A percentile compares a stretch with the other conserved stretches of the same genome.
These are phyloP conservation scores for Penicillium sp. DNA, from an alignment of 2,329 filamentous ascomycete species.

Conservation along the genomic window DNA sequence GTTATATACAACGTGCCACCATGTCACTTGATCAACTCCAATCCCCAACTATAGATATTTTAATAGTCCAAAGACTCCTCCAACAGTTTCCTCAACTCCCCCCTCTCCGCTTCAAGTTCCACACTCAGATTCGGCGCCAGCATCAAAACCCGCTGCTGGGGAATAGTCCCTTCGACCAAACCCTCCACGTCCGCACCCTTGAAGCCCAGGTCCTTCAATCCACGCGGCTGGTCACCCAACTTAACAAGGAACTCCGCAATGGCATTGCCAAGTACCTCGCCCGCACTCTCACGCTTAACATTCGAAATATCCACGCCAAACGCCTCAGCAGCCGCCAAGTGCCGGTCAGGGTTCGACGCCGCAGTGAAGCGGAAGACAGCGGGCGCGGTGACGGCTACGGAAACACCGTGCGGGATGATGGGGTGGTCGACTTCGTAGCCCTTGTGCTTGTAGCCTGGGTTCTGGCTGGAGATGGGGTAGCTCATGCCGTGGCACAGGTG, in stretches of 20 bases:
- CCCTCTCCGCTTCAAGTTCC: constrained; percentile 67
- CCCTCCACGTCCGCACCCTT: constrained; percentile 69
- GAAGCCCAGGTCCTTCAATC: constrained; percentile 82
- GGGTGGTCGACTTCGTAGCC: constrained; percentile 77
- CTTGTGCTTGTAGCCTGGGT: constrained; percentile 81
- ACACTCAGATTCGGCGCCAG: constrained; percentile 77
- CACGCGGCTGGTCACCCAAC: constrained; percentile 85
- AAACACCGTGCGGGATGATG: constrained; percentile 94
- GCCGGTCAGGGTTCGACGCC: constrained; percentile 86
- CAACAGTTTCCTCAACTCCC: constrained; percentile 68
- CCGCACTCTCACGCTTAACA: constrained; percentile 84
- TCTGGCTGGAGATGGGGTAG: constrained; percentile 94
- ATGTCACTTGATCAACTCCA: background rate
- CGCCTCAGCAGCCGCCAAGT: constrained; percentile 81
- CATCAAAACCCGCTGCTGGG: constrained; percentile 86
- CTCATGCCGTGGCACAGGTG: constrained; percentile 92
- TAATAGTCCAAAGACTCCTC: constrained; percentile 60
- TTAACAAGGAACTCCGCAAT: constrained; percentile 75
- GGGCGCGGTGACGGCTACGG: constrained; percentile 87
- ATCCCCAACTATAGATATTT: background rate
- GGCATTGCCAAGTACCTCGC: constrained; percentile 82
- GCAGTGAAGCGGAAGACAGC: constrained; percentile 93
- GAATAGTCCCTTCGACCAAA: constrained; percentile 90
- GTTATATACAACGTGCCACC: background rate
- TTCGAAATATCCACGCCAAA: constrained; percentile 89